Evolutionary conservation across 495 filamentous ascomycete genomes (phyloP).

Genomic region (Pseudevernia furfuracea): DNA sequence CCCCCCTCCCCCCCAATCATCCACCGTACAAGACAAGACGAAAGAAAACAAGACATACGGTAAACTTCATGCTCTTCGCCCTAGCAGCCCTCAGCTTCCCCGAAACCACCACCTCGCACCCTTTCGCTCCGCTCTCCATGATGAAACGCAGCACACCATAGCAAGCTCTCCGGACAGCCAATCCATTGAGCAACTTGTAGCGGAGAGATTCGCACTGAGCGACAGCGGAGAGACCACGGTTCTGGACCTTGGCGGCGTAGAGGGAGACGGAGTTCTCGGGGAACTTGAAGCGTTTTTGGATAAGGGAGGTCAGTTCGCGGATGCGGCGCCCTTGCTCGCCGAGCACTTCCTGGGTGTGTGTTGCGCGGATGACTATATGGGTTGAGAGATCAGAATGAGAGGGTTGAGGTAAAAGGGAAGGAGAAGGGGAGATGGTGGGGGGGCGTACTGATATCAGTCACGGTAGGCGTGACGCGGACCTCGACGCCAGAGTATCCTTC

Average conservation of each 20-base stretch:
- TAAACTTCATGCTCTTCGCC: slow-evolving; percentile 99
- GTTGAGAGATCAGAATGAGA: not conserved
- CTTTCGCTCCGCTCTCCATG: slow-evolving; percentile 99
- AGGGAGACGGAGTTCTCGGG: slow-evolving; percentile 99
- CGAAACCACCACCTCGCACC: slow-evolving; percentile 97
- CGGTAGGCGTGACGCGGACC: slow-evolving; percentile 98
- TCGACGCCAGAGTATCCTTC: slow-evolving; percentile 99
- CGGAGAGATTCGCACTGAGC: slow-evolving; percentile 99
- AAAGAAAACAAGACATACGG: slow-evolving; percentile 63
- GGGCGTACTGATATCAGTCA: slow-evolving; percentile 90
- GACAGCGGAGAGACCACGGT: slow-evolving; percentile 97
- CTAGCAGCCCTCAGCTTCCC: slow-evolving; percentile 97
- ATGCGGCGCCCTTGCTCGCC: slow-evolving; percentile 99
- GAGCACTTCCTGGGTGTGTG: slow-evolving; percentile 99
- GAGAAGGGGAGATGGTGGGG: slow-evolving; percentile 4
- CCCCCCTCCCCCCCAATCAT: too few species aligned
- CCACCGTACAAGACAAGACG: not conserved
- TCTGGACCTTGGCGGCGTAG: slow-evolving; percentile 99
- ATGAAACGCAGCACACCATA: slow-evolving; percentile 99
- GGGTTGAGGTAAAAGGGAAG: too few species aligned
- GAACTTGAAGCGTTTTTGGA: slow-evolving; percentile 99
- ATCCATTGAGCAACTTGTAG: slow-evolving; percentile 99
- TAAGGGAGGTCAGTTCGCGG: slow-evolving; percentile 98
- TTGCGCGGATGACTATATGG: slow-evolving; percentile 84
- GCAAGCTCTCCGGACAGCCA: slow-evolving; percentile 94